Percentiles rank a stretch among this genome's conserved stretches.
Conservation (phyloP, 1,284 basidiomycete species). For the Amylostereum chailletii region DNA sequence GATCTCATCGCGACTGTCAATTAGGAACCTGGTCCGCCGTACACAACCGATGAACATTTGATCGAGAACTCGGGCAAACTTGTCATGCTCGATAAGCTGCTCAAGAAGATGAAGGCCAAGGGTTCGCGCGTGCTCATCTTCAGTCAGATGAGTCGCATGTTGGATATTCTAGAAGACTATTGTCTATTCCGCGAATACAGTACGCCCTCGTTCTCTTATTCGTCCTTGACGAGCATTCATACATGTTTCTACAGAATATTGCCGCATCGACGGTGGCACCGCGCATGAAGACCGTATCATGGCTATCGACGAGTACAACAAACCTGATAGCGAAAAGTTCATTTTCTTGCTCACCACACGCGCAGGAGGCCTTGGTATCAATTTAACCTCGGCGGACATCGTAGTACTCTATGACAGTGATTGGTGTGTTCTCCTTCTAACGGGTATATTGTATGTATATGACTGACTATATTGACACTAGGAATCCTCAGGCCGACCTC, state of each 20-base stretch:
- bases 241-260: conserved; percentile 62
- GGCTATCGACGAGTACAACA: conserved; percentile 98
- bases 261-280: conserved; percentile 93
- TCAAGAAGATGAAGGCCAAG: conserved; percentile 83
- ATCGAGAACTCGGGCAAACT: conserved; percentile 96
- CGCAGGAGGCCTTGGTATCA: conserved; percentile 98
- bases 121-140: conserved; percentile 96
- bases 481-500: conserved; percentile 97
- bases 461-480: conserved; percentile 18
- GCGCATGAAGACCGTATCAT: conserved; percentile 94
- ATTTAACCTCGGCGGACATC: conserved; percentile 90
- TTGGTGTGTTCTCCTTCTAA: conserved; percentile 46
- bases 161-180: conserved; percentile 97
- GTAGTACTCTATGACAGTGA: conserved; percentile 98
- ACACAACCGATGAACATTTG: conserved; percentile 96
- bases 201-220: conserved; percentile 30
- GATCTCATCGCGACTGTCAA: background rate
- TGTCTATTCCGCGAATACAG: conserved; percentile 89
- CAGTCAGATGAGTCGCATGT: conserved; percentile 91
- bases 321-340: conserved; percentile 91
- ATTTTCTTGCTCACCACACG: conserved; percentile 96
- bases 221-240: background rate
- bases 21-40: conserved; percentile 93
- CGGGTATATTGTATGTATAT: background rate
- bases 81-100: conserved; percentile 93